These are phyloP conservation scores for Microthlaspi erraticum DNA, from an alignment of 345 rosid species.

Conservation along the genomic window DNA sequence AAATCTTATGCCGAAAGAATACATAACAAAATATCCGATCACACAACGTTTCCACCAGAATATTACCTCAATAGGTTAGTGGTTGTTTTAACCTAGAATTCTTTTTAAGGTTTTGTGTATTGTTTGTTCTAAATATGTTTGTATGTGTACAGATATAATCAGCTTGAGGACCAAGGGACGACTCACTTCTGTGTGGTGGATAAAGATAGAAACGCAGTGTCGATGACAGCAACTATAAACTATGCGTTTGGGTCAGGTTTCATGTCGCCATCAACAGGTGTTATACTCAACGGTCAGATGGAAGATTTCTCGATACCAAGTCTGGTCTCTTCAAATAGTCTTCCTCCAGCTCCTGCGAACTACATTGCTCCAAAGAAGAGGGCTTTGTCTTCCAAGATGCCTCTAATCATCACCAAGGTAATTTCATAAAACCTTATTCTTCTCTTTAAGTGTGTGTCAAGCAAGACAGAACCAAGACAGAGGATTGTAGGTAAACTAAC, in stretches of 20 bases:
- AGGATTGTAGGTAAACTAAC: not conserved
- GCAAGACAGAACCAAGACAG: not conserved
- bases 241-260: conserved; percentile 73
- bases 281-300: conserved; percentile 81
- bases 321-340: conserved; percentile 58
- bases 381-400: conserved; percentile 88
- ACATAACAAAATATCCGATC: conserved; percentile 58
- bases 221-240: conserved; percentile 80
- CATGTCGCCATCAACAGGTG: conserved; percentile 77
- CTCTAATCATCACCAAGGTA: conserved; percentile 80
- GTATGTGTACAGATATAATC: conserved; percentile 66
- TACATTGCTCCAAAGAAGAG: conserved; percentile 72
- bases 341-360: conserved; percentile 84
- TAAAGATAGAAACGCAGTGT: conserved; percentile 75
- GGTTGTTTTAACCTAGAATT: not conserved
- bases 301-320: conserved; percentile 78
- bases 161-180: conserved; percentile 84
- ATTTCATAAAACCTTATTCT: not conserved
- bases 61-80: conserved; percentile 68
- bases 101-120: not conserved
- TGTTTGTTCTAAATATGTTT: conserved; percentile 8
- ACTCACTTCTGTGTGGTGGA: conserved; percentile 85
- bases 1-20: conserved; percentile 60
- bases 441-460: not conserved
- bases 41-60: conserved; percentile 75